A percentile compares a stretch with the other conserved stretches of the same genome.
Conservation (phyloP, 1,139 yeast species). For the Taphrina sp. region DNA sequence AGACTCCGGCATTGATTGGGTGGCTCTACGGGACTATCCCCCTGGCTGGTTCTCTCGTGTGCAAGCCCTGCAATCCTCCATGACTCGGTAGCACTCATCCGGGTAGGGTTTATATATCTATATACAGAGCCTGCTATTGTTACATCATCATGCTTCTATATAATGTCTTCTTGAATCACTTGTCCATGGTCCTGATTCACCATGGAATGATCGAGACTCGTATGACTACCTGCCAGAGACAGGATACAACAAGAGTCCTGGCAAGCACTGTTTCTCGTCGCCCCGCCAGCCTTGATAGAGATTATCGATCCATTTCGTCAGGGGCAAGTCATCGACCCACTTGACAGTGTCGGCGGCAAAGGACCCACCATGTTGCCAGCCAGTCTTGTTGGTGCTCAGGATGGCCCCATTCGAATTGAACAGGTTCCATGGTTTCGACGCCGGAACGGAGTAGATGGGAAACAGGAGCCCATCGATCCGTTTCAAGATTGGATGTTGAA, state of each 20-base stretch:
- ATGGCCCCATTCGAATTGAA: background rate
- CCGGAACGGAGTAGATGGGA: background rate
- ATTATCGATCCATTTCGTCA: slow-evolving; percentile 12
- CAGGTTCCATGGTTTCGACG: background rate
- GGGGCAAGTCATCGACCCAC: slow-evolving; percentile 1
- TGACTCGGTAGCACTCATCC: no score
- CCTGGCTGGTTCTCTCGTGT: slow-evolving; percentile 13
- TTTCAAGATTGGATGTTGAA: slow-evolving; percentile 16
- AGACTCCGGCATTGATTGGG: background rate
- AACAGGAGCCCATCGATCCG: slow-evolving; percentile 8
- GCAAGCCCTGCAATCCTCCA: slow-evolving; percentile 2
- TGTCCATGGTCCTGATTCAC: no score
- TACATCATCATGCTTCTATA: no score
- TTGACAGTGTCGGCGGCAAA: slow-evolving; percentile 9
- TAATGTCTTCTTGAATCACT: no score
- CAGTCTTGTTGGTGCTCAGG: background rate
- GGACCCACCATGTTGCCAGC: slow-evolving; percentile 22
- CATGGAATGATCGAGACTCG: no score
- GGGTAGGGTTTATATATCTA: no score
- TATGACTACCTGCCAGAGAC: slow-evolving; percentile 27
- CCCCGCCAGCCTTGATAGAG: slow-evolving; percentile 17
- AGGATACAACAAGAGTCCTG: slow-evolving; percentile 22
- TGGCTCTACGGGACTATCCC: slow-evolving; percentile 3
- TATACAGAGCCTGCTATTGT: no score
- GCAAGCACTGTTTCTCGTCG: slow-evolving; percentile 1